phyloP scores from a whole-genome alignment of 1,284 basidiomycete species.

The Trichosporon sp. region DNA sequence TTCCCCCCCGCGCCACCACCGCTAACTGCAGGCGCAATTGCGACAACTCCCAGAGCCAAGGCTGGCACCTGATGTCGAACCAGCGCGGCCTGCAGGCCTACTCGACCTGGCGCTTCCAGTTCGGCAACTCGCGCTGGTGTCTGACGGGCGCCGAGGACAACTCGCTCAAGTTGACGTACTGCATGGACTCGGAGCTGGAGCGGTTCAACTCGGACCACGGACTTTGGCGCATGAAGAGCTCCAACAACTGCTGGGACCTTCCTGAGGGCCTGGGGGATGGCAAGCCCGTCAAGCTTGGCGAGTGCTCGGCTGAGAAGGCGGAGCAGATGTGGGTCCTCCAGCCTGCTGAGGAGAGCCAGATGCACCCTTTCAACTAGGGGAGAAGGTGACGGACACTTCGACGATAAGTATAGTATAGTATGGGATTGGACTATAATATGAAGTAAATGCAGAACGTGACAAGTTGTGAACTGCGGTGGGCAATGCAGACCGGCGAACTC shows the following conservation, averaged over 20 bases:
- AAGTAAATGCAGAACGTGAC: neutral
- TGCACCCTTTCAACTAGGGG: neutral
- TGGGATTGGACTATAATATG: neutral
- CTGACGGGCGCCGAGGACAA: neutral
- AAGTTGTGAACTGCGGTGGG: too few species aligned
- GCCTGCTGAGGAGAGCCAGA: neutral
- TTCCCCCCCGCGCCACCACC: neutral
- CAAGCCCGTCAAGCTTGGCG: neutral
- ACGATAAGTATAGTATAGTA: too few species aligned
- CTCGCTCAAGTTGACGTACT: neutral
- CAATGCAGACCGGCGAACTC: too few species aligned
- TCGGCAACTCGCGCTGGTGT: neutral
- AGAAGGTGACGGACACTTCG: too few species aligned
- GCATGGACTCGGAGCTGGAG: constrained; percentile 3
- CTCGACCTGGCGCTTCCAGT: constrained; percentile 9
- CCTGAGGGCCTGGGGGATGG: neutral
- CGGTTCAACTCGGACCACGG: constrained; percentile 11
- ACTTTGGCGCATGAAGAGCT: neutral
- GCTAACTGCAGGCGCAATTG: neutral
- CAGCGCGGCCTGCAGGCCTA: neutral
- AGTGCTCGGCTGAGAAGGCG: neutral
- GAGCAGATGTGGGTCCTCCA: neutral
- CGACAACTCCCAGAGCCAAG: neutral
- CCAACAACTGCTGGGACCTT: neutral
- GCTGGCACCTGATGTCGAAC: constrained; percentile 8